phyloP scores from a whole-genome alignment of 2,329 filamentous ascomycete genomes.

The Fusarium brachygibbosum region DNA sequence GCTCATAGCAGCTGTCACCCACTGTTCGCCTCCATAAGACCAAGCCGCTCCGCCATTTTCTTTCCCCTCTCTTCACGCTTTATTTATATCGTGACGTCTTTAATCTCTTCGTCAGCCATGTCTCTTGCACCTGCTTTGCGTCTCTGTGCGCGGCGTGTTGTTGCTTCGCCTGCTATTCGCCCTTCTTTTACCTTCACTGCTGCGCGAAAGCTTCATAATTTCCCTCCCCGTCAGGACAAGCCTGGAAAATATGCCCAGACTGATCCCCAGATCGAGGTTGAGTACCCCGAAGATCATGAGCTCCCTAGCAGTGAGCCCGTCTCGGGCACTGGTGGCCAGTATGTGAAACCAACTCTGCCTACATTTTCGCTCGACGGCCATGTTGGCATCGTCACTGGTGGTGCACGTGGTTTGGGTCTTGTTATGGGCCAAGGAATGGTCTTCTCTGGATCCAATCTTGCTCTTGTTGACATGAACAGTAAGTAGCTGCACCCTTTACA shows the following conservation, averaged over 20 bases:
- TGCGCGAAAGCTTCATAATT: conserved; percentile 52
- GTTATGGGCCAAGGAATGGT: conserved; percentile 95
- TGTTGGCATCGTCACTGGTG: conserved; percentile 89
- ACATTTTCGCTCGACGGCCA: conserved; percentile 88
- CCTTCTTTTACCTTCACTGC: conserved; percentile 44
- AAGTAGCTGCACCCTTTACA: conserved; percentile 52
- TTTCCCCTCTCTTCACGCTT: not conserved
- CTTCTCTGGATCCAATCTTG: conserved; percentile 87
- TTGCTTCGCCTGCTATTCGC: conserved; percentile 39
- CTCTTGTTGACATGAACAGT: conserved; percentile 96
- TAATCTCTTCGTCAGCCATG: conserved; percentile 22
- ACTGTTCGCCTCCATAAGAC: conserved; percentile 28
- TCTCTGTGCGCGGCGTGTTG: conserved; percentile 48
- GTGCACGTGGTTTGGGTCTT: conserved; percentile 87
- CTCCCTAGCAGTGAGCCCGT: conserved; percentile 79
- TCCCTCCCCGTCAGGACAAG: conserved; percentile 55
- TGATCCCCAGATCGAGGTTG: conserved; percentile 80
- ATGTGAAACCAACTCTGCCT: conserved; percentile 87
- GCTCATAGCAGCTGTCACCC: conserved; percentile 27
- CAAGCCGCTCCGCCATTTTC: not conserved
- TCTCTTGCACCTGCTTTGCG: conserved; percentile 50
- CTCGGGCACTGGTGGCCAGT: conserved; percentile 80
- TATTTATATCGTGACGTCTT: not conserved
- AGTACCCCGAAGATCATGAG: conserved; percentile 81
- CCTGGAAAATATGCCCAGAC: conserved; percentile 82